Evolutionary conservation across 768 basidiomycete genomes (phyloP), one percentile per base, ranked within the genome.

Genomic region (Trametes maxima): DNA sequence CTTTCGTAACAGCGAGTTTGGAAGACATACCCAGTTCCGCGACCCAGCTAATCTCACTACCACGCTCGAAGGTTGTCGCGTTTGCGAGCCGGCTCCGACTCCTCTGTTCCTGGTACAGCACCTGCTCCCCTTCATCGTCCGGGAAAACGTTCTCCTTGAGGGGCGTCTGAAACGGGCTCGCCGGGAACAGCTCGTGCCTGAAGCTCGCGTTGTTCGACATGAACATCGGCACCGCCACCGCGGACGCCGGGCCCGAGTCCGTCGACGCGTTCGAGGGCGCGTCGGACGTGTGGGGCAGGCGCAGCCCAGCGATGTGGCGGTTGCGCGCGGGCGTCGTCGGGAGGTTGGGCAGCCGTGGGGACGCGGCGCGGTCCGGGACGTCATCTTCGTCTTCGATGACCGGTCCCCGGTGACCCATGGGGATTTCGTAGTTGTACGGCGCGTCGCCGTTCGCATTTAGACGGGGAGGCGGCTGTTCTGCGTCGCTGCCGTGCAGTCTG

Each of bases 311-410:
- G 59, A 74, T 68, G 7, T 60, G 68, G 36, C 72, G 71, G 37
- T 74, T 78, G 54, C 77, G 75, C 35, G 78, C 77, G 54, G 79
- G 82, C 1, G 82, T 79, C 36, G 69, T 67, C 21, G 82, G 80
- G 19, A 79, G 74, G 25, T 72, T 74, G 55, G 73, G 76, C 36
- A 68, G 69, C 35, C 72, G 73, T 36, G 74, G 74, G 25, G 78
- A 76, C 36, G 78, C 78, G 45, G 67, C 47, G 17, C 69, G 64
- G 13, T 68, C 70, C 0, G 63, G 62, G 13, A 78, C 75, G 57
- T 88, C 87, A 40, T 90, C 88, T 44, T 88, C 86, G 57, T 88
- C 85, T 69, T 88, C 89, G 42, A 91, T 79, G 1, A 90, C 76
- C 24, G 88, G 80, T 69, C 88, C 87, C 74, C 65, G 86, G 76